Conservation (phyloP, 1,284 basidiomycete genomes). For the Meripilus lineatus region DNA sequence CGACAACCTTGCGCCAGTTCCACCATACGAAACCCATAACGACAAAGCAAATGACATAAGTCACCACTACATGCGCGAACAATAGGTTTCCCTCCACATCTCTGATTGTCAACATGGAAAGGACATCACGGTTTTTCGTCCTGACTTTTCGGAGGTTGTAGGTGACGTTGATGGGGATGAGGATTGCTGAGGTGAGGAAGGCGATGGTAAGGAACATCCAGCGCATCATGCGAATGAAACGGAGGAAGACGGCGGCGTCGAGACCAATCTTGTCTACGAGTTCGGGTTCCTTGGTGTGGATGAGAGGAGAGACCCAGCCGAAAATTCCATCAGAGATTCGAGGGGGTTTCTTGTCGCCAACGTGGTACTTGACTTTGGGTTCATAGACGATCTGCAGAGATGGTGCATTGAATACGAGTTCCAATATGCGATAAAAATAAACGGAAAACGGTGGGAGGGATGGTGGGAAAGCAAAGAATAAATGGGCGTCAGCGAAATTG, state of each 20-base stretch:
- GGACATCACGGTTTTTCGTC: constrained; percentile 45
- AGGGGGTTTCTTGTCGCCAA: constrained; percentile 76
- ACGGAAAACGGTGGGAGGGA: too few relatives aligned
- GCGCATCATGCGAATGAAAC: constrained; percentile 86
- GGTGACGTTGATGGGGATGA: constrained; percentile 76
- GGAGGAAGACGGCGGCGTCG: constrained; percentile 90
- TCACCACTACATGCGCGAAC: constrained; percentile 72
- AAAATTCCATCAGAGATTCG: constrained; percentile 78
- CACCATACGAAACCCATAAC: constrained; percentile 63
- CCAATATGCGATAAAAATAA: too few relatives aligned
- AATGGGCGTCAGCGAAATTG: too few relatives aligned
- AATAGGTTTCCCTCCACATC: constrained; percentile 65
- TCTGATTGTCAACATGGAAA: constrained; percentile 77
- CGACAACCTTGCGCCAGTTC: constrained; percentile 74
- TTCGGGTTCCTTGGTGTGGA: constrained; percentile 82
- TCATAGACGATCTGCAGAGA: constrained; percentile 82
- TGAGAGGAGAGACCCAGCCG: constrained; percentile 86
- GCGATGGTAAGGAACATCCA: constrained; percentile 72
- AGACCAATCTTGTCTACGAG: constrained; percentile 89
- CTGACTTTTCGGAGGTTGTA: constrained; percentile 67
- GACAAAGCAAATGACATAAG: constrained; percentile 68
- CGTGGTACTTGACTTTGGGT: constrained; percentile 85
- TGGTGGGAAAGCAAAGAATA: too few relatives aligned
- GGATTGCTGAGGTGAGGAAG: constrained; percentile 62
- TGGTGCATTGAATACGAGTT: not conserved